A percentile compares a stretch with the other conserved stretches of the same genome.
Conservation (phyloP, 306 rosid species). For the Rosa multiflora region DNA sequence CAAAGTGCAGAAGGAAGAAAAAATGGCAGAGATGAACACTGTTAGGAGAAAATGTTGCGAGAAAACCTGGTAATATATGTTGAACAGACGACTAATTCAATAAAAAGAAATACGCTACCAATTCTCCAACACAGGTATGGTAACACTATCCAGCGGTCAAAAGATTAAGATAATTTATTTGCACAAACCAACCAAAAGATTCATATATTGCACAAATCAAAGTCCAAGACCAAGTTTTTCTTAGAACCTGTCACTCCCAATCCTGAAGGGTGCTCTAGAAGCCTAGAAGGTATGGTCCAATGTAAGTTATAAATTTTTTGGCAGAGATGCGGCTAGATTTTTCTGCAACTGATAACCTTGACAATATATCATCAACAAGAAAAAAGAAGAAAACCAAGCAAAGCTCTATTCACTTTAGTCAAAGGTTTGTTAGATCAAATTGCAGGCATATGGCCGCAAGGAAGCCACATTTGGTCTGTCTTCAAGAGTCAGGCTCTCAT, state of each 20-base stretch:
- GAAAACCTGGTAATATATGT: neutral
- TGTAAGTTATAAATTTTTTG: neutral
- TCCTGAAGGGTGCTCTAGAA: neutral
- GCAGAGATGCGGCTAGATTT: neutral
- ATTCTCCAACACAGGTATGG: neutral
- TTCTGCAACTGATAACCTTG: neutral
- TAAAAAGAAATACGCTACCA: neutral
- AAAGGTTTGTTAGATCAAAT: neutral
- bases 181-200: constrained; percentile 4
- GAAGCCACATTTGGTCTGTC: neutral
- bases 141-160: neutral
- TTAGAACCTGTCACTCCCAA: neutral
- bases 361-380: constrained; percentile 7
- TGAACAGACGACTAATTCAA: neutral
- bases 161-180: neutral
- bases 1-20: neutral
- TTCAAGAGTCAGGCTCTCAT: neutral
- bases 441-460: neutral
- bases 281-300: neutral
- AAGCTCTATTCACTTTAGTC: neutral
- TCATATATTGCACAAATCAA: neutral
- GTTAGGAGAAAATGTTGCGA: neutral
- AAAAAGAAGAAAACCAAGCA: neutral
- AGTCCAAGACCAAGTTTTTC: neutral
- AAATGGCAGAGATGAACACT: neutral